Percentiles rank a stretch among this genome's conserved stretches.
These are phyloP conservation scores for Ceratobasidium sp. DNA, from an alignment of 1,284 basidiomycete genomes.

Conservation along the genomic window DNA sequence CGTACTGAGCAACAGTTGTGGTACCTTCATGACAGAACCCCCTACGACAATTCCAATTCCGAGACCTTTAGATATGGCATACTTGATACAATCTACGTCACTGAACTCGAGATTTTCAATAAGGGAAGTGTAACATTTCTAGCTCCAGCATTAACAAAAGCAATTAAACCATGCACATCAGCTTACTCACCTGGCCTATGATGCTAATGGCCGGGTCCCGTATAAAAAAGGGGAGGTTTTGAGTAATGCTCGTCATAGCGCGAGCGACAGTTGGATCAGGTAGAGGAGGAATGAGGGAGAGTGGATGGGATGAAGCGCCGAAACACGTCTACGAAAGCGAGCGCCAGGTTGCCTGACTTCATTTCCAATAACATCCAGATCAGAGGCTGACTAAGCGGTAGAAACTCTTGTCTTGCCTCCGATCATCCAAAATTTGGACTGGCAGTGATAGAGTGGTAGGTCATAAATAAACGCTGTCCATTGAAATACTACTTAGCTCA, in stretches of 20 bases:
- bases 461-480: neutral
- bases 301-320: slow-evolving; percentile 37
- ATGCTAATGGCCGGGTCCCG: slow-evolving; percentile 83
- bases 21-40: slow-evolving; percentile 95
- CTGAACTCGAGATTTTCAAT: slow-evolving; percentile 89
- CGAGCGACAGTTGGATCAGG: slow-evolving; percentile 24
- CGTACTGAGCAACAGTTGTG: slow-evolving; percentile 84
- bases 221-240: slow-evolving; percentile 84
- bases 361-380: neutral
- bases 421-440: slow-evolving; percentile 45
- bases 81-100: slow-evolving; percentile 90
- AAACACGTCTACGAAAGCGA: slow-evolving; percentile 36
- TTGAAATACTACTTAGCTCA: neutral
- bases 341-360: too few species aligned
- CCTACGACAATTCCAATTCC: slow-evolving; percentile 94
- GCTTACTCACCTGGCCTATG: slow-evolving; percentile 77
- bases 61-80: slow-evolving; percentile 90
- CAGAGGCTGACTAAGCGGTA: slow-evolving; percentile 19
- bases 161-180: slow-evolving; percentile 26
- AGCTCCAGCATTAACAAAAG: slow-evolving; percentile 37
- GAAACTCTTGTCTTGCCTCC: slow-evolving; percentile 24
- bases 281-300: slow-evolving; percentile 39
- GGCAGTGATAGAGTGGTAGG: slow-evolving; percentile 9
- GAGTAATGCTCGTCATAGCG: slow-evolving; percentile 54
- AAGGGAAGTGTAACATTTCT: slow-evolving; percentile 85